Conservation (phyloP, 2,329 filamentous ascomycete genomes). For the Saccharata proteae region DNA sequence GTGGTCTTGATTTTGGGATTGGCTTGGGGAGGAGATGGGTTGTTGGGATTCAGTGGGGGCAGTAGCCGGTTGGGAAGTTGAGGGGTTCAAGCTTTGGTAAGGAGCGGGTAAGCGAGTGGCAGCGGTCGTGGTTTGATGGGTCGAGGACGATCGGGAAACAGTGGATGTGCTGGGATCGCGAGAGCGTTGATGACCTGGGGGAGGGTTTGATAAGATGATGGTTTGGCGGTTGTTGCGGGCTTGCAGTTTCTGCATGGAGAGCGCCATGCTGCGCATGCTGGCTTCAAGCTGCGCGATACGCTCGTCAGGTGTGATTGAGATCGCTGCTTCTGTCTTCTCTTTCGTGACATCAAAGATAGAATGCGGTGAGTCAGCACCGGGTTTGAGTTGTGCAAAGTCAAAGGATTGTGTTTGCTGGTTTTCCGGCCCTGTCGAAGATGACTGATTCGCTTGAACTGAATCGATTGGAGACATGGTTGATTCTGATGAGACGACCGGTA, state of each 20-base stretch:
- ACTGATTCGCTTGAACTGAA: not conserved
- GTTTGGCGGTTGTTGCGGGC: slow-evolving; percentile 24
- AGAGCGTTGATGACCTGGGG: slow-evolving; percentile 18
- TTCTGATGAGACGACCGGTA: slow-evolving; percentile 1
- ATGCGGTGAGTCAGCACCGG: slow-evolving; percentile 9
- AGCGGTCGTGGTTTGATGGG: not conserved
- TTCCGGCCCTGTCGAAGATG: not conserved
- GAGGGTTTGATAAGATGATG: slow-evolving; percentile 26
- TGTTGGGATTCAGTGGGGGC: slow-evolving; percentile 2
- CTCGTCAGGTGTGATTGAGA: slow-evolving; percentile 21
- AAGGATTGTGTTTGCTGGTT: slow-evolving; percentile 19
- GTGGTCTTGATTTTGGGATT: slow-evolving; percentile 5
- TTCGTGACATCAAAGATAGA: slow-evolving; percentile 2
- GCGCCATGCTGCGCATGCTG: slow-evolving; percentile 18
- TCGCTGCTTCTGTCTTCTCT: slow-evolving; percentile 10
- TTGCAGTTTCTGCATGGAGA: slow-evolving; percentile 20
- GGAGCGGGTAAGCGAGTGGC: too few relatives aligned
- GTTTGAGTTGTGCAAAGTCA: slow-evolving; percentile 23
- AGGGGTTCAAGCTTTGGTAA: too few relatives aligned
- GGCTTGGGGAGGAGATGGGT: slow-evolving; percentile 3
- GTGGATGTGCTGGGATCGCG: slow-evolving; percentile 19
- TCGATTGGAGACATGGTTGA: not conserved
- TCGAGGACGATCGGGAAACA: slow-evolving; percentile 1
- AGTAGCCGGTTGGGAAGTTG: too few relatives aligned
- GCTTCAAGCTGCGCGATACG: slow-evolving; percentile 21